Base-by-base conservation (phyloP, 495 filamentous ascomycete species). In the Lichenothelia convexa region DNA sequence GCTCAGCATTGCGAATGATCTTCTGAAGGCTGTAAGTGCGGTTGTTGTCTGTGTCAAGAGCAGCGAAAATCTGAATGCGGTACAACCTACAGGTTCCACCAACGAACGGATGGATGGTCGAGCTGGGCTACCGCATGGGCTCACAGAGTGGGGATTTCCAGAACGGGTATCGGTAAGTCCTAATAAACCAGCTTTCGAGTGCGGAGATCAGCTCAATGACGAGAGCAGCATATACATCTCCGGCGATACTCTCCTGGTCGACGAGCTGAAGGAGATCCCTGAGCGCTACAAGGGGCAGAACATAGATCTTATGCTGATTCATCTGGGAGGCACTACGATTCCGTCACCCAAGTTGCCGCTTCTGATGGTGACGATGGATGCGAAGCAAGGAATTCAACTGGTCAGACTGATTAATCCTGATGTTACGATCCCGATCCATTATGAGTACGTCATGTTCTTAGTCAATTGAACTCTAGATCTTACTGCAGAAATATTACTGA, bases 331-430 rank as follows among this genome's bases (percentile, higher is more conserved):
- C 0, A 80, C 75, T 2, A 78, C 58, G 68, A 67, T 81, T 5
- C 76, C 75, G 0, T 58, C 63, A 2, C 67, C 71, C 0, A 45
- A 53, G 0, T 29, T 70, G 45, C 68, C 70, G 19, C 48, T 77
- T 36, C 35, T 79, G 6, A 78, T 76, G 72, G 66, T 78, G n/a
- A 78, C 71, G 0, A 81, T 80, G 78, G 75, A 80, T 43, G 77
- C 63, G 7, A 55, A 58, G 50, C 68, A 77, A 52, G 73, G 76
- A 0, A 44, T 78, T 4, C 44, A 71, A 56, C 50, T 78, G 38
- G 67, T 80, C 50, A 48, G 57, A 42, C 33, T 78, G 24, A 56
- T 80, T 1, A 54, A 71, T 11, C 70, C 77, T 29, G 70, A 78
- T 22, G 38, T 78, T 29, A 75, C 69, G 23, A 67, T 80, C n/a